A percentile compares a stretch with the other conserved stretches of the same genome.
phyloP scores from a whole-genome alignment of 225 moss, liverwort and hornwort species.

The Anthoceros angustus region DNA sequence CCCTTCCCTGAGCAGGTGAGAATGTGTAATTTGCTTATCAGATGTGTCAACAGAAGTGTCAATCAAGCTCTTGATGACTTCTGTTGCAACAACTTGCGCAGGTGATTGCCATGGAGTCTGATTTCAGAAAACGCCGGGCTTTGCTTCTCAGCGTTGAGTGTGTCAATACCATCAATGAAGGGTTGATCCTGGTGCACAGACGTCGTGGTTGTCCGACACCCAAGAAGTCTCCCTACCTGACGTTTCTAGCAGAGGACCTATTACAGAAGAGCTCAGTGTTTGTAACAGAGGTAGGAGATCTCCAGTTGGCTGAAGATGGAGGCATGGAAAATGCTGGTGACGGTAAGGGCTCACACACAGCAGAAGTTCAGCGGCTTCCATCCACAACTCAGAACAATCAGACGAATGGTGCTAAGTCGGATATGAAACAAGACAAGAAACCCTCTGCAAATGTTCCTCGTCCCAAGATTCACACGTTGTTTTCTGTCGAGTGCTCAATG shows the following conservation, averaged over 20 bases:
- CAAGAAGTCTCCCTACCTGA: conserved; percentile 42
- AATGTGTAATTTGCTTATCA: neutral
- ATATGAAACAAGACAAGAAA: neutral
- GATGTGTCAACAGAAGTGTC: neutral
- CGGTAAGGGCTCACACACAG: too few relatives aligned
- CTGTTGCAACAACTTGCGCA: conserved; percentile 9
- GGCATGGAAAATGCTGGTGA: neutral
- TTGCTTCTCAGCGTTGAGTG: conserved; percentile 77
- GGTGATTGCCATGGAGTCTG: conserved; percentile 38
- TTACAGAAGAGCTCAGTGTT: neutral
- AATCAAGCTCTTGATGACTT: too few relatives aligned
- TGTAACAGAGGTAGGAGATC: neutral
- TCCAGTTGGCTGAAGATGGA: conserved; percentile 4
- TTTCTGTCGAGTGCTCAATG: conserved; percentile 31
- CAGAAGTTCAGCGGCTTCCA: neutral
- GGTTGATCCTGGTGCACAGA: conserved; percentile 54
- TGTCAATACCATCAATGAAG: conserved; percentile 89
- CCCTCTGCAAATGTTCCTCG: neutral
- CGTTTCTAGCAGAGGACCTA: conserved; percentile 30
- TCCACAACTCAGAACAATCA: neutral
- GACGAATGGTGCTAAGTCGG: neutral
- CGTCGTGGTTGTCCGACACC: conserved; percentile 50
- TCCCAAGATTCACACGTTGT: conserved; percentile 33
- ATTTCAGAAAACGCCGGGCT: conserved; percentile 35
- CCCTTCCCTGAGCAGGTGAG: conserved; percentile 58